Conservation (phyloP, 208 protist species). For the Crithidia thermophila region DNA sequence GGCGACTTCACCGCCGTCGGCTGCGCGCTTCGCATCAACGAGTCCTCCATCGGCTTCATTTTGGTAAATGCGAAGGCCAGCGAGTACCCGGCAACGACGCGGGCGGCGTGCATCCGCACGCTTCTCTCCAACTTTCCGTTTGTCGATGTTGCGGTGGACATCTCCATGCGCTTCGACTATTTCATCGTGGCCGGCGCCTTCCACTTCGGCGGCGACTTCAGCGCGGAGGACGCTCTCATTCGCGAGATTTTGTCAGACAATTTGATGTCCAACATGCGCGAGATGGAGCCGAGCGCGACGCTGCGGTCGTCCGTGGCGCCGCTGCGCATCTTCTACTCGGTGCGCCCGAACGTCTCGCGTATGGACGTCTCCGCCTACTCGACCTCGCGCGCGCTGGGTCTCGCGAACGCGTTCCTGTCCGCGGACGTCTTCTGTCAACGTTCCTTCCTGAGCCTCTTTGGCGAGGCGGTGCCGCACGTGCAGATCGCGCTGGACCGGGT, state of each 20-base stretch:
- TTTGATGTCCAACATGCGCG: constrained; percentile 67
- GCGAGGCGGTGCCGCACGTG: constrained; percentile 42
- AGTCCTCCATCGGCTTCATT: constrained; percentile 55
- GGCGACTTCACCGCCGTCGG: constrained; percentile 60
- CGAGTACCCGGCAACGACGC: constrained; percentile 22
- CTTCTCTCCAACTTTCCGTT: constrained; percentile 67
- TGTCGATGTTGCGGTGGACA: constrained; percentile 51
- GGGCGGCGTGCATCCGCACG: constrained; percentile 45
- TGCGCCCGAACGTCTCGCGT: constrained; percentile 49
- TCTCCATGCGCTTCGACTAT: constrained; percentile 76
- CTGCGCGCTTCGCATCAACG: constrained; percentile 63
- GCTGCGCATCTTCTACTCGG: constrained; percentile 60
- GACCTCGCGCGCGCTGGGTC: constrained; percentile 52
- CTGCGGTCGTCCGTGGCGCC: constrained; percentile 38
- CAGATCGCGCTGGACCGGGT: constrained; percentile 61
- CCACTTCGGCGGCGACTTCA: constrained; percentile 58
- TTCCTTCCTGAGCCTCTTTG: constrained; percentile 68
- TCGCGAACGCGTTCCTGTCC: constrained; percentile 59
- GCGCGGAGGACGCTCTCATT: constrained; percentile 53
- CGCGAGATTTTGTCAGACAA: constrained; percentile 58
- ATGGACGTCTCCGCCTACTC: constrained; percentile 67
- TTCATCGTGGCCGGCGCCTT: constrained; percentile 68
- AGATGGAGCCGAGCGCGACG: constrained; percentile 49
- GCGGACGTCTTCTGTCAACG: constrained; percentile 70
- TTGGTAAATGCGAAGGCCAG: constrained; percentile 51